Evolutionary conservation across 169 alveolate genomes (phyloP).

Genomic region (Eimeria nieschulzi): DNA sequence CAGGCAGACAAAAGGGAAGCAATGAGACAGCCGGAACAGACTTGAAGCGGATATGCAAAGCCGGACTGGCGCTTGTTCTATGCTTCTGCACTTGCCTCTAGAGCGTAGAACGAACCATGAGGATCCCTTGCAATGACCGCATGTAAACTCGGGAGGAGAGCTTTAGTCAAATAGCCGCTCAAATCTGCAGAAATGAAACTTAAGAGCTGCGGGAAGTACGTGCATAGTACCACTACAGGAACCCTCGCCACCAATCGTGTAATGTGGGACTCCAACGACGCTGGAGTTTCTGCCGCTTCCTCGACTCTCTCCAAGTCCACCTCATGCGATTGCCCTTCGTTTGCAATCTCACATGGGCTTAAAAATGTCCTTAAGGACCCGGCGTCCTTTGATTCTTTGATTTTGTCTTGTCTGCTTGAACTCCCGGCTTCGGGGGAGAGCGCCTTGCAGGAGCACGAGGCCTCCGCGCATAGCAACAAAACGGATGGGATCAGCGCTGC

Average conservation of each 20-base stretch:
- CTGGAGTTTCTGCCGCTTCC: constrained; percentile 8
- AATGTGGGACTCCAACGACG: background rate
- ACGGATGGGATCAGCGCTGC: background rate
- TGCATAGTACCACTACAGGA: background rate
- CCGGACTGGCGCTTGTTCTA: too few species aligned
- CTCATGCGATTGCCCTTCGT: too few species aligned
- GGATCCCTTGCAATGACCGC: background rate
- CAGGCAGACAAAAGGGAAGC: too few species aligned
- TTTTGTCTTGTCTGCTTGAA: too few species aligned
- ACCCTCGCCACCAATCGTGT: background rate
- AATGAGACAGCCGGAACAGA: too few species aligned
- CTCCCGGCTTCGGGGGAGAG: too few species aligned
- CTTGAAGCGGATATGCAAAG: too few species aligned
- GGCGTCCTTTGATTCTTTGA: too few species aligned
- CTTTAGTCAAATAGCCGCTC: background rate
- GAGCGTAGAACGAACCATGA: background rate
- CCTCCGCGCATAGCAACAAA: constrained; percentile 19
- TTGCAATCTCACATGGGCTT: too few species aligned
- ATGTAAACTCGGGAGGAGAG: background rate
- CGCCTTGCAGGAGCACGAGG: background rate
- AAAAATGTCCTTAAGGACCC: too few species aligned
- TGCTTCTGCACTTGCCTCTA: background rate
- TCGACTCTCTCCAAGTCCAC: too few species aligned
- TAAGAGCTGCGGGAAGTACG: constrained; percentile 1
- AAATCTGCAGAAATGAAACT: background rate